A percentile compares a stretch with the other conserved stretches of the same genome.
These are phyloP conservation scores for Chaetomium globosum DNA, from an alignment of 2,329 filamentous ascomycete genomes.

Conservation along the genomic window DNA sequence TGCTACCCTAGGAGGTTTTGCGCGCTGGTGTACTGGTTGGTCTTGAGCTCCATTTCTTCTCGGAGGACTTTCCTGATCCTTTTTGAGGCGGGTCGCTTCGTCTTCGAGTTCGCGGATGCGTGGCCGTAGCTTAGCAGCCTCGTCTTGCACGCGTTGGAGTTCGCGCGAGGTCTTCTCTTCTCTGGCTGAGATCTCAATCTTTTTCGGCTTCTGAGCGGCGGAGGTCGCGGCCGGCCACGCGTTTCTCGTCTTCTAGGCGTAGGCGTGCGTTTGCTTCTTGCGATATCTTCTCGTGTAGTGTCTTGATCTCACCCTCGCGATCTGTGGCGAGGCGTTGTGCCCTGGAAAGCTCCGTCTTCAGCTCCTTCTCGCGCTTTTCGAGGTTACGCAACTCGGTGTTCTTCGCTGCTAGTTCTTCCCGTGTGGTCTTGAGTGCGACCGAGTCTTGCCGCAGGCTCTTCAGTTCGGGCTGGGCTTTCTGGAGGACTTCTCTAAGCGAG, in stretches of 20 bases:
- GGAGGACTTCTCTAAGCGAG: conserved; percentile 75
- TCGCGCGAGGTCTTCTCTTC: conserved; percentile 73
- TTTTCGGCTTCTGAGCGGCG: conserved; percentile 78
- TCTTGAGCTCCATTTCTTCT: conserved; percentile 82
- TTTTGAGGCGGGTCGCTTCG: conserved; percentile 67
- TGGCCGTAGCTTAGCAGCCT: conserved; percentile 67
- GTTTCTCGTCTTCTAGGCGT: conserved; percentile 77
- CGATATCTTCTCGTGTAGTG: conserved; percentile 75
- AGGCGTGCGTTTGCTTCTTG: conserved; percentile 72
- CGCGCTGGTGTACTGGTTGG: conserved; percentile 80
- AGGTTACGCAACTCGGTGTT: conserved; percentile 68
- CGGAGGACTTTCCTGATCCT: conserved; percentile 67
- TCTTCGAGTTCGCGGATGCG: conserved; percentile 71
- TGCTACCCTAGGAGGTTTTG: conserved; percentile 84
- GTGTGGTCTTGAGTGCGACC: conserved; percentile 70
- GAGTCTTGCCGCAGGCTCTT: conserved; percentile 77
- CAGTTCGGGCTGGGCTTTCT: conserved; percentile 85
- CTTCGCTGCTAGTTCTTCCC: conserved; percentile 69
- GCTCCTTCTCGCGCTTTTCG: conserved; percentile 79
- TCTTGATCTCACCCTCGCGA: conserved; percentile 76
- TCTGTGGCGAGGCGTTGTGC: conserved; percentile 72
- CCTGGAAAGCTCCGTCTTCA: conserved; percentile 71
- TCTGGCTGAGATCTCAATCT: conserved; percentile 73
- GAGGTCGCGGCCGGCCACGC: conserved; percentile 73
- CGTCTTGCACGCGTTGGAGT: conserved; percentile 70